Evolutionary conservation across 2,329 filamentous ascomycete genomes (phyloP), one percentile per base, ranked within the genome.

Genomic region (Aspergillus unguis): DNA sequence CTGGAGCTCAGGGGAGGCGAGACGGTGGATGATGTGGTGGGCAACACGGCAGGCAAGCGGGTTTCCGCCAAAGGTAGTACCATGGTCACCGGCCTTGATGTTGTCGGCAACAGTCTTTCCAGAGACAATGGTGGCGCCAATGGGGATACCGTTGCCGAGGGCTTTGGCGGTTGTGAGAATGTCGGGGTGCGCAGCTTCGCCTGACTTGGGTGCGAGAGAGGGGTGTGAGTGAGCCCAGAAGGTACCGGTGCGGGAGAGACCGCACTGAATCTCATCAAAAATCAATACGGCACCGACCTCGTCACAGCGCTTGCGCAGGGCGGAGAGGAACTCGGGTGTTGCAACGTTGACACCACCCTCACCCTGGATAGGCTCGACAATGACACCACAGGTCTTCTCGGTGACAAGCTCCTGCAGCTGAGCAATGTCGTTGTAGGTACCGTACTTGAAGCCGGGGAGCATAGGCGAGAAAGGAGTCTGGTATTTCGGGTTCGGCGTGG

Each of bases 221-320:
- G 94, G 80, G 53, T 80, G 78, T 8, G 80, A 80, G 67, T 99
- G 92, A 0, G 94, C 94, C 94, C 94, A 99, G 63, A 99, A 80
- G 9, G 79, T 81, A 33, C 94, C 94, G 1, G 94, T 97, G 48
- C 94, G 86, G 27, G 86, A 85, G 32, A 99, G 79, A 48, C 94
- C 94, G 71, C 91, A 96, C 74, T 99, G 94, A 58, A 99, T 99
- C 78, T 99, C 94, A 66, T 99, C 94, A 71, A 94, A 92, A 67
- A 96, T 88, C 52, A 99, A 77, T 3, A 97, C 84, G 1, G 92
- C 92, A 47, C 90, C 90, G 31, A 96, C 90, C 62, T 90, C 86
- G 51, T 85, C 86, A 72, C 92, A 96, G 54, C 92, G 84, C 67
- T 82, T 82, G 53, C 90, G 90, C n/a, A 99, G 81, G 1, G 90